Conservation (phyloP, 148 eudicot genomes). For the Fagopyrum esculentum region DNA sequence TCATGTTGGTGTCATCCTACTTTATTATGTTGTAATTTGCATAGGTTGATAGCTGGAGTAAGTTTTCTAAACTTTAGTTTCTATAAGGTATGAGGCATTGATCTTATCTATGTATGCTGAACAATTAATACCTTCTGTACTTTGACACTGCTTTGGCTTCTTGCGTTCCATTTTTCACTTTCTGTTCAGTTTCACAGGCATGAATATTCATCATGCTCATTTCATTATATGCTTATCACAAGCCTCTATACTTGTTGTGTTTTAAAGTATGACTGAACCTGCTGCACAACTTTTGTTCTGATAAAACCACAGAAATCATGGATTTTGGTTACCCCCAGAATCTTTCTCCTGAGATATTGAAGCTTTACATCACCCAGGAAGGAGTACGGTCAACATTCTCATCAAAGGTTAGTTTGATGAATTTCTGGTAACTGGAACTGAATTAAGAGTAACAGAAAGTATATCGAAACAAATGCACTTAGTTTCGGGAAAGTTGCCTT, state of each 20-base stretch:
- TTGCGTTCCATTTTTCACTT: background rate
- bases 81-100: background rate
- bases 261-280: background rate
- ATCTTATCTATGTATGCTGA: background rate
- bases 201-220: background rate
- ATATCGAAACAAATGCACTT: too few relatives aligned
- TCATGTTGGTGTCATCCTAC: background rate
- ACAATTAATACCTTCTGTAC: background rate
- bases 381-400: constrained; percentile 98
- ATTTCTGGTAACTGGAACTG: background rate
- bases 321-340: constrained; percentile 99
- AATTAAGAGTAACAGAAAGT: background rate
- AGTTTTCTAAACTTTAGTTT: background rate
- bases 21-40: background rate
- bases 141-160: background rate
- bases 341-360: constrained; percentile 91
- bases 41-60: background rate
- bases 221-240: background rate
- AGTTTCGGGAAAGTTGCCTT: too few relatives aligned
- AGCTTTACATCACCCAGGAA: constrained; percentile 96
- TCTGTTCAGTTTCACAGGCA: background rate
- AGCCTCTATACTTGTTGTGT: background rate
- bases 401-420: constrained; percentile 54
- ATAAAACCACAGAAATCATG: constrained; percentile 77
- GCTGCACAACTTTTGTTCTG: background rate